These are phyloP conservation scores for Hortiboletus campestris DNA, from an alignment of 768 basidiomycete genomes.

Conservation along the genomic window DNA sequence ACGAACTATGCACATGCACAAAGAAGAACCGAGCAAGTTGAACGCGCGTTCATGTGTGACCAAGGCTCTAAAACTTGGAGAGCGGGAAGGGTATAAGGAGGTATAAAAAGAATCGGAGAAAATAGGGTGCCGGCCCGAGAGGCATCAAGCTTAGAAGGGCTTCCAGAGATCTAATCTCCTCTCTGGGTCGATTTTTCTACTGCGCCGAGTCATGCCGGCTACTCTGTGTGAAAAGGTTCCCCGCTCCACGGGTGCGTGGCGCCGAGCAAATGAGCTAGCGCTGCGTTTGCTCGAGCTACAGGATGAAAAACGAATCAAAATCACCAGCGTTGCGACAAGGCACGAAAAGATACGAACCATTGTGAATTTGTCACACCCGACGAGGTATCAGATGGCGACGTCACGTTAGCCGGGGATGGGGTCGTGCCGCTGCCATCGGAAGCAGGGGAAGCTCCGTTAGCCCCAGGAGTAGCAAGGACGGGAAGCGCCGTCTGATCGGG, in stretches of 20 bases:
- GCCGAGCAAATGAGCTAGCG: conserved; percentile 4
- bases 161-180: conserved; percentile 16
- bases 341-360: conserved; percentile 12
- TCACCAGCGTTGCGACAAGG: neutral
- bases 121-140: neutral
- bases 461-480: conserved; percentile 1
- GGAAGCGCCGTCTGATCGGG: conserved; percentile 33
- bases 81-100: neutral
- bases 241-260: conserved; percentile 3
- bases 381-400: neutral
- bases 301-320: neutral
- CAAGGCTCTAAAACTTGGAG: neutral
- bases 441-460: neutral
- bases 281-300: conserved; percentile 4
- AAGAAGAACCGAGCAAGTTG: too few species aligned
- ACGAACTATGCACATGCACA: too few species aligned
- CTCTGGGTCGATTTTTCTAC: neutral
- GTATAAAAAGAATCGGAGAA: neutral
- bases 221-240: conserved; percentile 5
- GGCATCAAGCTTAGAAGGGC: conserved; percentile 4
- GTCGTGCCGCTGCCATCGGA: neutral
- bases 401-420: neutral
- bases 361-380: conserved; percentile 1
- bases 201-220: conserved; percentile 9
- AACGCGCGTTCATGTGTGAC: too few species aligned